Evolutionary conservation across 352 stramenopile genomes (phyloP).

Genomic region (Aphanomyces euteiches): DNA sequence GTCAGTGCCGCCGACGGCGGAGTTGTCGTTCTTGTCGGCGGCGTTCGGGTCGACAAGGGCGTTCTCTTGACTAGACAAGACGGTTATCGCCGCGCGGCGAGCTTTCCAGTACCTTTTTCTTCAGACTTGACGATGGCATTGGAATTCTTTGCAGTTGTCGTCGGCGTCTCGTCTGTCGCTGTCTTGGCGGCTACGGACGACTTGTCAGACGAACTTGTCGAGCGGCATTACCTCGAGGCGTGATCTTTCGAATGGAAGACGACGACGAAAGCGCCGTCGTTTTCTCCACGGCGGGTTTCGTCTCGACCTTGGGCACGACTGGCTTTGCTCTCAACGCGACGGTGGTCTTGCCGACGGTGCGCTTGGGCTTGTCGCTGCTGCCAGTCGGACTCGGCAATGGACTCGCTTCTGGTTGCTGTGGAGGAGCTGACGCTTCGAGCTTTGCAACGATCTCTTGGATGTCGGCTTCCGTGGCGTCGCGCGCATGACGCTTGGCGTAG

Average conservation of each 20-base stretch:
- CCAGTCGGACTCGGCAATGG: not conserved
- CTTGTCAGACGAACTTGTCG: too few relatives aligned
- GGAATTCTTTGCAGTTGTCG: too few relatives aligned
- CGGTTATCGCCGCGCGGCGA: too few relatives aligned
- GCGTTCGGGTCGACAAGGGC: not conserved
- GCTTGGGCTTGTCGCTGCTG: not conserved
- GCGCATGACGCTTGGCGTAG: not conserved
- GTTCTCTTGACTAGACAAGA: too few relatives aligned
- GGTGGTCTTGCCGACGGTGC: not conserved
- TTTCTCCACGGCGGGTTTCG: not conserved
- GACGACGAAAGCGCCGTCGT: not conserved
- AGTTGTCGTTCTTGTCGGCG: not conserved
- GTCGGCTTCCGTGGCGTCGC: not conserved
- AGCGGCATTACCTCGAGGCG: not conserved
- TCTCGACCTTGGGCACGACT: not conserved
- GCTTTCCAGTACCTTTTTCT: too few relatives aligned
- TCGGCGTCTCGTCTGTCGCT: too few relatives aligned
- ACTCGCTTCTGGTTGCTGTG: conserved; percentile 2
- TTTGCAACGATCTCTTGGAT: conserved; percentile 20
- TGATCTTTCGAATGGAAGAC: not conserved
- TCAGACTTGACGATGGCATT: not conserved
- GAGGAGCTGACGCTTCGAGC: not conserved
- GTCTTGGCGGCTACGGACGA: too few relatives aligned
- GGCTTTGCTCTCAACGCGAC: conserved; percentile 1
- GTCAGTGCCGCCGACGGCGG: not conserved